phyloP scores from a whole-genome alignment of 164 flowering plant genomes.

The Chloranthus sessilifolius region DNA sequence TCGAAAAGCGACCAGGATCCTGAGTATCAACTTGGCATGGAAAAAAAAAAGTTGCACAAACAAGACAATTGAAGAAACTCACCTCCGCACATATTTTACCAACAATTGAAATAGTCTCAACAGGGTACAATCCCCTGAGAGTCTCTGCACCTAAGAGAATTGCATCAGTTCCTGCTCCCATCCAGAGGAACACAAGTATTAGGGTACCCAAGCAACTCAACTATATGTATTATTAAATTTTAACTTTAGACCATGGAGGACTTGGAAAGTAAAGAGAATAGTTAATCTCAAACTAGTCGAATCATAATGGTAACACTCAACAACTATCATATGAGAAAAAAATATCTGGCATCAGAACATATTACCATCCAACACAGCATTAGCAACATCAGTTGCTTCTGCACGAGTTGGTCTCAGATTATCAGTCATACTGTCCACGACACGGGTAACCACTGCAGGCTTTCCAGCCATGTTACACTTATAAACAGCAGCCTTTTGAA shows the following conservation, averaged over 20 bases:
- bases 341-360: neutral
- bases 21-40: too few species aligned
- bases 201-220: neutral
- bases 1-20: too few species aligned
- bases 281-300: neutral
- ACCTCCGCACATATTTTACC: conserved; percentile 92
- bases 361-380: conserved; percentile 87
- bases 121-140: conserved; percentile 75
- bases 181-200: neutral
- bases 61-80: conserved; percentile 8
- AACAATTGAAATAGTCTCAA: conserved; percentile 78
- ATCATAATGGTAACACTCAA: neutral
- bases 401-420: conserved; percentile 96
- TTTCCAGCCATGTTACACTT: conserved; percentile 94
- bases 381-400: conserved; percentile 91
- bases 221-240: neutral
- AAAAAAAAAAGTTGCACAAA: neutral
- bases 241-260: neutral
- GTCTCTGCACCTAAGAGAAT: conserved; percentile 96
- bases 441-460: conserved; percentile 90
- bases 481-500: conserved; percentile 79
- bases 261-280: neutral
- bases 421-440: conserved; percentile 93
- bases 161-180: conserved; percentile 70
- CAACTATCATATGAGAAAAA: neutral